Base-by-base conservation (phyloP, 2,329 filamentous ascomycete genomes). In the Pyrenophora tritici-repentis region DNA sequence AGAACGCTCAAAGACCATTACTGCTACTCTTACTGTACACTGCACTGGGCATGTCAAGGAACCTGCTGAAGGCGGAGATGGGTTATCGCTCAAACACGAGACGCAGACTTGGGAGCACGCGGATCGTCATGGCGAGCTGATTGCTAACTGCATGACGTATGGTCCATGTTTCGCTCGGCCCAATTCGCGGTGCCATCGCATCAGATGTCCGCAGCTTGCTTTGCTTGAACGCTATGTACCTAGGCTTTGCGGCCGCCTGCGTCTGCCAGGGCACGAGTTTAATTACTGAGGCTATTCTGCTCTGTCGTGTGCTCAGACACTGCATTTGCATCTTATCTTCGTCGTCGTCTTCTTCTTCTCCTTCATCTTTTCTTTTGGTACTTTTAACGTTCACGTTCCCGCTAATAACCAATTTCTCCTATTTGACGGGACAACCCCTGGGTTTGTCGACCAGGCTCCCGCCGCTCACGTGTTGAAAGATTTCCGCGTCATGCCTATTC, bases 71-170 rank as follows among this genome's bases (percentile, higher is more conserved):
- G 37, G 44, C 26, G 38, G 33, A 24, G 18, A 38, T 38, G 10
- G 4, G 12, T 34, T 34, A 14, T 42, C 41, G 29, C 26, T 13
- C 14, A 14, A 16, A 36, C 26, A 39, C 32, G 42, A 24, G 17
- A 20, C 18, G 46, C 45, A 31, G 32, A 44, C 17, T 42, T 34
- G 36, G 18, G 10, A 41, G 31, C 36, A 9, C 26, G 26, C 26
- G 42, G 35, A 45, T 34, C 24, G 43, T 26, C 54, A 37, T 42
- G 16, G 41, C 45, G 40, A 50, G 47, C 50, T 26, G 22, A 26
- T 33, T 46, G 44, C 50, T 54, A 51, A 51, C 47, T 47, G 14
- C 36, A 55, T 64, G 51, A 58, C 51, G 53, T 42, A 57, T 56
- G 49, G 55, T 24, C 36, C 33, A 36, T 37, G 18, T 16, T 17